Evolutionary conservation across 2,329 filamentous ascomycete genomes (phyloP), one percentile per base, ranked within the genome.

Genomic region (Paecilomyces variotii): DNA sequence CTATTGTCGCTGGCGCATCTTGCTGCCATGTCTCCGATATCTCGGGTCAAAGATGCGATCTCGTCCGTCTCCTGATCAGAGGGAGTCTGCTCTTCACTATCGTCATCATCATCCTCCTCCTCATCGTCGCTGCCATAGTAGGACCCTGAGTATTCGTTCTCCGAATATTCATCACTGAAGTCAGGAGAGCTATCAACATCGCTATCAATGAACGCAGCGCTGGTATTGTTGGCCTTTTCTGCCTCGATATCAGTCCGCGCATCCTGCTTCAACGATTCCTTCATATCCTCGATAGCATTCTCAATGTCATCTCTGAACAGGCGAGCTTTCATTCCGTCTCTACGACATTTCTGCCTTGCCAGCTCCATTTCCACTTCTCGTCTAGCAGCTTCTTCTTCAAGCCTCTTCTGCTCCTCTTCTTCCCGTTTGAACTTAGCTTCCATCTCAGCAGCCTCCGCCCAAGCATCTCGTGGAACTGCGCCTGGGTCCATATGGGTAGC

Each of bases 401-500:
- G 19, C 25, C 7, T n/a, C 24, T 32, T 32, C 4, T 28, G 25
- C 10, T n/a, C 50, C 19, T 53, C 50, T 24, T 25, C 26, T 19
- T 57, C 50, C 7, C 54, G 54, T 11, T 35, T 30, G 4, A 32
- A 26, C 28, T 30, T 19, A 14, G 50, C 39, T 27, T 51, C 30
- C 54, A 28, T 35, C 35, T 55, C 14, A 34, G 34, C 25, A 19
- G 19, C 24, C 25, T 49, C 35, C n/a, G 24, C 56, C 19, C 50
- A 25, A 25, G 53, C 32, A 24, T 57, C 54, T 39, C 55, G 55
- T 32, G 54, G 10, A 59, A 57, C 55, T 55, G 65, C 67, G 7
- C 61, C 11, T 1, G 69, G 68, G 51, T 68, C 59, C 68, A 71
- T 69, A 53, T 72, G 70, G 4, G 70, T 65, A 50, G 67, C 69